Evolutionary conservation across 192 early-diverging fungal genomes (phyloP).

Genomic region (Lunasporangiospora selenospora): DNA sequence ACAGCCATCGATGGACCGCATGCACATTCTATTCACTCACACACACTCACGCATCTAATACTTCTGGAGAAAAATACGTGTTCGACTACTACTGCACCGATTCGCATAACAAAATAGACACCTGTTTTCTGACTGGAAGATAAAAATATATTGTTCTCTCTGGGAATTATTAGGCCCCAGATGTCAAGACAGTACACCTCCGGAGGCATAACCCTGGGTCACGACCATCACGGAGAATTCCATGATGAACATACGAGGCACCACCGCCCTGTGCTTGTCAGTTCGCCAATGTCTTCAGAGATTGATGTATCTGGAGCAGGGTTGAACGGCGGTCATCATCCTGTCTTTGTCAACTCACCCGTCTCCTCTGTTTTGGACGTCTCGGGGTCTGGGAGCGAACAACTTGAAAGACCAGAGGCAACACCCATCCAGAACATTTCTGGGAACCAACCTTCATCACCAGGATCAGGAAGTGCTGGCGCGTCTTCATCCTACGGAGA

Average conservation of each 20-base stretch:
- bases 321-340: not conserved
- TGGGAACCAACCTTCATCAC: not conserved
- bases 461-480: too few relatives aligned
- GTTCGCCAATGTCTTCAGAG: constrained; percentile 37
- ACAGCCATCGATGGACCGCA: too few relatives aligned
- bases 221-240: not conserved
- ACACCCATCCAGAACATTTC: constrained; percentile 15
- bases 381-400: not conserved
- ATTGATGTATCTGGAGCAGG: constrained; percentile 22
- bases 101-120: too few relatives aligned
- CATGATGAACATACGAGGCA: not conserved
- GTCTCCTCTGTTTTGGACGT: constrained; percentile 14
- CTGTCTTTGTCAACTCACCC: constrained; percentile 26
- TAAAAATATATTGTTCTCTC: too few relatives aligned
- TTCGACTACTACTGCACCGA: too few relatives aligned
- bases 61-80: too few relatives aligned
- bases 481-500: too few relatives aligned
- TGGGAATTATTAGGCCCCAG: too few relatives aligned
- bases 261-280: constrained; percentile 26
- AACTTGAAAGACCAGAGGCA: constrained; percentile 16
- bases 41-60: too few relatives aligned
- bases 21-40: too few relatives aligned
- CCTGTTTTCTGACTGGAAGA: too few relatives aligned
- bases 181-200: constrained; percentile 34
- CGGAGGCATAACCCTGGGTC: constrained; percentile 14